phyloP scores from a whole-genome alignment of 2,329 filamentous ascomycete genomes.

The Delphinella strobiligena region DNA sequence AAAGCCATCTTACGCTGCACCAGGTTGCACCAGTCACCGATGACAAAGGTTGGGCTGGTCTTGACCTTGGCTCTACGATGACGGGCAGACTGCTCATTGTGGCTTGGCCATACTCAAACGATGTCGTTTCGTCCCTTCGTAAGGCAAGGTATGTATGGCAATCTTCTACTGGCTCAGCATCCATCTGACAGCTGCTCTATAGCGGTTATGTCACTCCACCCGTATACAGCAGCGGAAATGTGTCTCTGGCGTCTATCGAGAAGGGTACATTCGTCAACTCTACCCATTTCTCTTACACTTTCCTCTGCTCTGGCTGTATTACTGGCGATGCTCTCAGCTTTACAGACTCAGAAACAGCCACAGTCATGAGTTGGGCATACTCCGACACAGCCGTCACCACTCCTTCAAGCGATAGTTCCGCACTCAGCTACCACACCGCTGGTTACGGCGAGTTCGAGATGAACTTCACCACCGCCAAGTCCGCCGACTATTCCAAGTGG shows the following conservation, averaged over 20 bases:
- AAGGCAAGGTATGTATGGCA: slow-evolving; percentile 17
- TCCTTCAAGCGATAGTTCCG: slow-evolving; percentile 3
- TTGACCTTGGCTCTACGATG: slow-evolving; percentile 38
- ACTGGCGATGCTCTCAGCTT: slow-evolving; percentile 9
- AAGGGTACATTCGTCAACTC: slow-evolving; percentile 41
- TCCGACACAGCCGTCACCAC: slow-evolving; percentile 2
- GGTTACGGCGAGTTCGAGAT: slow-evolving; percentile 7
- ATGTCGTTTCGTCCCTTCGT: slow-evolving; percentile 33
- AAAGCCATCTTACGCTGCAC: not conserved
- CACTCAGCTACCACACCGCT: slow-evolving; percentile 5
- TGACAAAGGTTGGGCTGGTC: slow-evolving; percentile 37
- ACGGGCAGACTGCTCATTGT: slow-evolving; percentile 35
- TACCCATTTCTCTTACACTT: slow-evolving; percentile 43
- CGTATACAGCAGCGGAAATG: slow-evolving; percentile 30
- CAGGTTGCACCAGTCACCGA: slow-evolving; percentile 29
- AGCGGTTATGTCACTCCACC: slow-evolving; percentile 36
- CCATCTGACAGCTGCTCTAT: not conserved
- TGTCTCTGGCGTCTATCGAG: slow-evolving; percentile 33
- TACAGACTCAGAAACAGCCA: slow-evolving; percentile 5
- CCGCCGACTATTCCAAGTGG: slow-evolving; percentile 7
- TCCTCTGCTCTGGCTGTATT: slow-evolving; percentile 34
- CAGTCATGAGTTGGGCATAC: slow-evolving; percentile 10
- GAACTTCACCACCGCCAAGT: slow-evolving; percentile 5
- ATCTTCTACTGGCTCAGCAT: not conserved
- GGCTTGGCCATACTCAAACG: slow-evolving; percentile 37